Evolutionary conservation across 2,329 filamentous ascomycete species (phyloP), one percentile per base, ranked within the genome.

Genomic region (Beauveria scarabaeidicola): DNA sequence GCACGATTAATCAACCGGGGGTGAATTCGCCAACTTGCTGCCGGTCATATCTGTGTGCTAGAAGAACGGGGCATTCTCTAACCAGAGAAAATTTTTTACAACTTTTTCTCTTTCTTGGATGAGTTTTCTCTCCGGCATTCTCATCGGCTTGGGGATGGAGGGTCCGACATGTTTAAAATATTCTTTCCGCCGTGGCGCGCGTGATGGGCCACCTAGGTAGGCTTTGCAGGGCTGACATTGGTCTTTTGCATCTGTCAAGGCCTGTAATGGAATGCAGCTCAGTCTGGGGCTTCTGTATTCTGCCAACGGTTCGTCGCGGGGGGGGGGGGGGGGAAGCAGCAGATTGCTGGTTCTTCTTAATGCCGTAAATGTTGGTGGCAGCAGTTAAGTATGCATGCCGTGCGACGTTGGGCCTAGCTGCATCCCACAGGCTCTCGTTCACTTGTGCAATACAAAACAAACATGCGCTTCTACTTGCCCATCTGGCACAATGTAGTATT

Each of bases 1-100:
- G 81, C 81, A 83, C 79, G 74, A 81, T 77, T 78, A 83, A 84
- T 84, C 81, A 84, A 84, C 79, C 80, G 78, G 74, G 74, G 68
- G 73, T 69, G 71, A 80, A 27, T 66, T 75, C 72, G 60, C 70
- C 73, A 71, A 82, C 77, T 81, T 74, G 69, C 72, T 75, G 68
- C 75, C 76, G 80, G 81, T 84, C 81, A 84, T 80, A 83, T 81
- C 81, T 80, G 72, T 73, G 78, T 82, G 81, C 80, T 68, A 83
- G 79, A 84, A 61, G 62, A 75, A 63, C 68, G 70, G 70, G 68
- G 61, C 63, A 61, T 63, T 65, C 62, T 65, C 63, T 61, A 61
- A 67, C 66, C 63, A 44, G 36, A 15, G 27, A 27, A 21, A 5
- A 25, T 5, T 52, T 55, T 54, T 43, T 23, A n/a, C 5, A 36